A percentile compares a stretch with the other conserved stretches of the same genome.
Conservation (phyloP, 2,329 filamentous ascomycete species). For the Cyphellophora attinorum region DNA sequence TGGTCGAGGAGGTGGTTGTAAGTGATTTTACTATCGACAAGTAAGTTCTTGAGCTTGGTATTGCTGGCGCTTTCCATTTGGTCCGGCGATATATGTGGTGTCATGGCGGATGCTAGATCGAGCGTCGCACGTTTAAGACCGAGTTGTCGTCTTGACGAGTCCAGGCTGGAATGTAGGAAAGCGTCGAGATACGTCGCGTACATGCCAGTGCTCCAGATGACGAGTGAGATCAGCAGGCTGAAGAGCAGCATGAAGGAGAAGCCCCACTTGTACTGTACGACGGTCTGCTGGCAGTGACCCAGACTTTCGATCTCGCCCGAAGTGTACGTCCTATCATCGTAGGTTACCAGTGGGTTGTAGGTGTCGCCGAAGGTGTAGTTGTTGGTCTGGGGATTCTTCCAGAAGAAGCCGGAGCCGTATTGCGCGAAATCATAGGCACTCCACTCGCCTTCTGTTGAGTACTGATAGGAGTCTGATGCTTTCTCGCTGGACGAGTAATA, state of each 20-base stretch:
- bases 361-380: conserved; percentile 4
- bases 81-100: too few relatives aligned
- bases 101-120: conserved; percentile 11
- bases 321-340: conserved; percentile 5
- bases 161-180: conserved; percentile 19
- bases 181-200: conserved; percentile 27
- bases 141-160: conserved; percentile 21
- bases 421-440: not conserved
- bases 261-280: conserved; percentile 26
- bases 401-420: conserved; percentile 4
- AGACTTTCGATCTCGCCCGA: conserved; percentile 4
- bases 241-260: conserved; percentile 26
- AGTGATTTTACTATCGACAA: too few relatives aligned
- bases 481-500: not conserved
- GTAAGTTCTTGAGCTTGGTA: too few relatives aligned
- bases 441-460: not conserved
- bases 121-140: conserved; percentile 21
- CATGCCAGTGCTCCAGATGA: conserved; percentile 23
- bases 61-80: too few relatives aligned
- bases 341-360: conserved; percentile 4
- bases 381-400: conserved; percentile 1
- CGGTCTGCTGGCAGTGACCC: conserved; percentile 12
- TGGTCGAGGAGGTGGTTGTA: too few relatives aligned
- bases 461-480: not conserved
- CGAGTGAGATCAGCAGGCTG: conserved; percentile 23